Evolutionary conservation across 495 filamentous ascomycete species (phyloP).

Genomic region (Corynascus novoguineensis): DNA sequence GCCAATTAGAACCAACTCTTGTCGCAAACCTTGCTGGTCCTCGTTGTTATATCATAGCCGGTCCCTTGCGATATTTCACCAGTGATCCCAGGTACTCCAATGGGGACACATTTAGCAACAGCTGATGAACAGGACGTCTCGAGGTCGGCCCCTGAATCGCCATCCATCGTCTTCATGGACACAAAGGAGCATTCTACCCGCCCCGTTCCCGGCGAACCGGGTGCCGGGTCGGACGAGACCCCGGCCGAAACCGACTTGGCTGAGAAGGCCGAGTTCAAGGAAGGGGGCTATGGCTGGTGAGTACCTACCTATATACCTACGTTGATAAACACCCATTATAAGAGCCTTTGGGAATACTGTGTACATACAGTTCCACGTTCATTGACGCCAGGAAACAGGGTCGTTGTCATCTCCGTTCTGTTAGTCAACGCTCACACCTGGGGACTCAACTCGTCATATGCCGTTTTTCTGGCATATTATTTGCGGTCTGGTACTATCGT

Average conservation of each 20-base stretch:
- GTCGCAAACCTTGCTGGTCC: not conserved
- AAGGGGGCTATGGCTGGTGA: constrained; percentile 46
- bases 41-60: not conserved
- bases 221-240: constrained; percentile 15
- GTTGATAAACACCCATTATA: not conserved
- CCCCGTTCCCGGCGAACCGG: constrained; percentile 6
- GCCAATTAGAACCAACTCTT: not conserved
- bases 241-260: constrained; percentile 23
- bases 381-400: too few relatives aligned
- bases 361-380: too few relatives aligned
- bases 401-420: constrained; percentile 47
- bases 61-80: not conserved
- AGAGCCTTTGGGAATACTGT: not conserved
- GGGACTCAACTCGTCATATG: constrained; percentile 59
- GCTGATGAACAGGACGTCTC: not conserved
- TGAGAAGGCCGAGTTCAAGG: constrained; percentile 33
- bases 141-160: not conserved
- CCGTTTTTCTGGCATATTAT: constrained; percentile 69
- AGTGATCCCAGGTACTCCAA: not conserved
- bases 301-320: constrained; percentile 9
- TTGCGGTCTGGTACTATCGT: constrained; percentile 54
- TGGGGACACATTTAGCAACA: not conserved
- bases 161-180: not conserved
- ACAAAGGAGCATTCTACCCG: not conserved
- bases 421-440: constrained; percentile 56